Evolutionary conservation across 345 rosid genomes (phyloP), one percentile per base, ranked within the genome.

Genomic region (Aquilaria sinensis): DNA sequence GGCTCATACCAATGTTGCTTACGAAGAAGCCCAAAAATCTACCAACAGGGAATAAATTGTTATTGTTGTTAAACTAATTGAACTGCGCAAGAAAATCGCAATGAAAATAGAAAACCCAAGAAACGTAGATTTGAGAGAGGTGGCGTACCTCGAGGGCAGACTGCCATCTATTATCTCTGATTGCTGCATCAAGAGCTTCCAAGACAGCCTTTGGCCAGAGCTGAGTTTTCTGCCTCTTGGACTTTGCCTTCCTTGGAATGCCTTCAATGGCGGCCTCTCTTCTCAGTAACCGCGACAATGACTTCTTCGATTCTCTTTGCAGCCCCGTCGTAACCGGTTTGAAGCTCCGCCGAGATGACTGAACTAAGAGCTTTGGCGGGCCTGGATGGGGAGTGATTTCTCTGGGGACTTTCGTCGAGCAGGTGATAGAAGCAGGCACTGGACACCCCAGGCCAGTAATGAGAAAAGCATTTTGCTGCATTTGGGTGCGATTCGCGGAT

Each of bases 181-280:
- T 74, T 10, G 96, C 96, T 1, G 78, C 98, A 32, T 87, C 93
- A 50, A 85, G 89, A 60, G 96, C 93, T 67, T 92, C 96, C 78
- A 92, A 76, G 54, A 92, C 85, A 64, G 96, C 85, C 74, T 80
- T 92, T 53, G 98, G 96, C 91, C 89, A 81, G 51, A 89, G 74
- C n/a, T 74, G 84, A 3, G n/a, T 64, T 34, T 48, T 77, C 79
- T 87, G 77, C 85, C 89, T 87, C 56, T 69, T 78, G 7, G 98
- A 87, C 64, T 81, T 79, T 34, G 92, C 82, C 70, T 92, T 92
- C 76, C 62, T 82, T 74, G 84, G 96, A 10, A 92, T 78, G 54
- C 78, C 79, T 55, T 75, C 70, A 11, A 85, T 78, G 51, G 96
- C 90, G 16, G 88, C 78, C 2, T 92, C 96, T 7, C 86, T 76